Conservation (phyloP, 257 asterid genomes). For the Solanum sparsipilum region DNA sequence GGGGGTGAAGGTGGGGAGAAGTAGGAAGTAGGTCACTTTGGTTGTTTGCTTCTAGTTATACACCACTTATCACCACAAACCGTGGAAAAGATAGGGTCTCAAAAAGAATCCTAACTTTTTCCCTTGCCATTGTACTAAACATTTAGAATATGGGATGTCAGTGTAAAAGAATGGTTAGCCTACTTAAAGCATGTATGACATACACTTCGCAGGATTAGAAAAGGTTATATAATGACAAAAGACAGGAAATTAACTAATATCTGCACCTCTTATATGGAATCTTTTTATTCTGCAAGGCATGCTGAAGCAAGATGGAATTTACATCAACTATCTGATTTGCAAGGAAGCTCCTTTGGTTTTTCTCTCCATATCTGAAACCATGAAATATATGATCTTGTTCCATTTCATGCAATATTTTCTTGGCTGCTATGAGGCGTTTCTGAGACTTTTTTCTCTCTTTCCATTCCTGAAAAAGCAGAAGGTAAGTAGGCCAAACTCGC, state of each 20-base stretch:
- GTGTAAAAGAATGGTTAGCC: neutral
- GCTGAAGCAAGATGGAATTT: conserved; percentile 65
- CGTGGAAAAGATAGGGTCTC: neutral
- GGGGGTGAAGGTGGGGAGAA: neutral
- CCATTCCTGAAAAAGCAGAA: conserved; percentile 67
- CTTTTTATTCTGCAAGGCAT: conserved; percentile 42
- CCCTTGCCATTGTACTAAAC: neutral
- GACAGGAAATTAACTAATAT: neutral
- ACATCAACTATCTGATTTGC: conserved; percentile 68
- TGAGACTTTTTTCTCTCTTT: conserved; percentile 78
- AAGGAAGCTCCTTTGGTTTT: conserved; percentile 59
- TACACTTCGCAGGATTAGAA: neutral
- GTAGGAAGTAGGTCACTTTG: neutral
- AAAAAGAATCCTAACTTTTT: neutral
- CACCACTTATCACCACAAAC: neutral
- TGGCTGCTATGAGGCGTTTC: conserved; percentile 73
- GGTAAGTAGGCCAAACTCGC: conserved; percentile 5
- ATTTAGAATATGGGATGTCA: neutral
- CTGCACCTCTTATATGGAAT: conserved; percentile 39
- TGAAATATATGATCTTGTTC: conserved; percentile 77
- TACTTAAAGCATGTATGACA: neutral
- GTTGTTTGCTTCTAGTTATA: neutral
- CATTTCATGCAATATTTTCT: conserved; percentile 78
- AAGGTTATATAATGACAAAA: neutral
- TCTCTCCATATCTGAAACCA: conserved; percentile 75